Evolutionary conservation across 352 stramenopile genomes (phyloP).

Genomic region (Phytophthora macrochlamydospora): DNA sequence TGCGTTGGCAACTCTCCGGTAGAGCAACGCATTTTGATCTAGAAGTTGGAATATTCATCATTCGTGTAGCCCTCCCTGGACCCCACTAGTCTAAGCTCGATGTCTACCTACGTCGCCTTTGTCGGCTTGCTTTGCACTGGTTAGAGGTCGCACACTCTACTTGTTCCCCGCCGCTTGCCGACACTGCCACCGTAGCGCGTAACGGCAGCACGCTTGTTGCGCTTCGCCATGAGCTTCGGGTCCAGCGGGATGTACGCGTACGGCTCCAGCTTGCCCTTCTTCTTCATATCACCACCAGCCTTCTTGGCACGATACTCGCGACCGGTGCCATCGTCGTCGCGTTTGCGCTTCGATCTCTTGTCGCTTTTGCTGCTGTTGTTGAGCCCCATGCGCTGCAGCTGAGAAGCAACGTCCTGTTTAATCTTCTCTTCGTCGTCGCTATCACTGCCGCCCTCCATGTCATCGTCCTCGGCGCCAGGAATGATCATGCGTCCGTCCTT

Average conservation of each 20-base stretch:
- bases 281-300: conserved; percentile 95
- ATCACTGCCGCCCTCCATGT: conserved; percentile 49
- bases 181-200: conserved; percentile 79
- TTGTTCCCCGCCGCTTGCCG: conserved; percentile 75
- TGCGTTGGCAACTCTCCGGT: too few species aligned
- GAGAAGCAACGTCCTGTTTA: conserved; percentile 81
- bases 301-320: conserved; percentile 96
- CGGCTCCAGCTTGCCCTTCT: conserved; percentile 97
- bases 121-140: background rate
- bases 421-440: conserved; percentile 83
- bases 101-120: conserved; percentile 29
- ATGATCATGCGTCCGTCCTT: conserved; percentile 93
- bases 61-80: conserved; percentile 13
- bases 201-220: conserved; percentile 85
- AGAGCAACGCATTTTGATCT: too few species aligned
- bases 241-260: conserved; percentile 98
- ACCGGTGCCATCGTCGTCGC: conserved; percentile 64
- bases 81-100: conserved; percentile 24
- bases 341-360: conserved; percentile 57
- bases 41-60: conserved; percentile 38
- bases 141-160: conserved; percentile 12
- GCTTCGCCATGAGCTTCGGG: conserved; percentile 93
- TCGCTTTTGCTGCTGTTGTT: conserved; percentile 52
- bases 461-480: conserved; percentile 58
- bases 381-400: conserved; percentile 86